Evolutionary conservation across 495 filamentous ascomycete species (phyloP), one percentile per base, ranked within the genome.

Genomic region (Penicillium malachiteum): DNA sequence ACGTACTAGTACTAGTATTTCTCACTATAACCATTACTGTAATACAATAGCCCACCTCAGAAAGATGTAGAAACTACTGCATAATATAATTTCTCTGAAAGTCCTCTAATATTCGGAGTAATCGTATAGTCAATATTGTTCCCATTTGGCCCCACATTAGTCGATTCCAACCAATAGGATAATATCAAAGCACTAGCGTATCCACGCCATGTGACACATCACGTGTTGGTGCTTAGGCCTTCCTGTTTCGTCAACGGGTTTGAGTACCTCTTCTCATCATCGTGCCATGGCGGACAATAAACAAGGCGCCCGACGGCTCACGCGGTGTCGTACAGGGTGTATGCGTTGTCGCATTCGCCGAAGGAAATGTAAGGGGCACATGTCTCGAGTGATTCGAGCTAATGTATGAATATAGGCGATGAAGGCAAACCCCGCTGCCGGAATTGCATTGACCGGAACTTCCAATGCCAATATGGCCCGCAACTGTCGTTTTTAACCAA

Each of bases 401-500:
- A 5, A 37, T 37, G 12, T 37, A 37, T 12, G 33, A 37, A 17
- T 18, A 26, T 50, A 77, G 76, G 76, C 53, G 74, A 76, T 47
- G 75, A 76, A 57, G 59, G 56, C 48, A 76, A 73, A 56, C 74
- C 76, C 7, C 63, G 56, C 5, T 77, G 76, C 33, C 68, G 64
- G 16, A 76, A 76, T 52, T 78, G 76, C 53, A 66, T 67, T 52
- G 67, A 68, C 33, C 73, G 71, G 32, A 66, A 71, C 41, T 62
- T 69, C 18, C 54, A 64, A 39, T 78, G 76, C 55, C 64, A 70
- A 21, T 78, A 78, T 56, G 68, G 65, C 5, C 48, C 65, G 17
- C 69, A 71, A 35, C 58, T 78, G 42, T 73, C 62, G 0, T 78
- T 77, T 53, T 50, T 77, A n/a, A 58, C 56, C 4, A 78, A 74